These are phyloP conservation scores for Geotrichum restrictum DNA, from an alignment of 1,139 yeast genomes.

Conservation along the genomic window DNA sequence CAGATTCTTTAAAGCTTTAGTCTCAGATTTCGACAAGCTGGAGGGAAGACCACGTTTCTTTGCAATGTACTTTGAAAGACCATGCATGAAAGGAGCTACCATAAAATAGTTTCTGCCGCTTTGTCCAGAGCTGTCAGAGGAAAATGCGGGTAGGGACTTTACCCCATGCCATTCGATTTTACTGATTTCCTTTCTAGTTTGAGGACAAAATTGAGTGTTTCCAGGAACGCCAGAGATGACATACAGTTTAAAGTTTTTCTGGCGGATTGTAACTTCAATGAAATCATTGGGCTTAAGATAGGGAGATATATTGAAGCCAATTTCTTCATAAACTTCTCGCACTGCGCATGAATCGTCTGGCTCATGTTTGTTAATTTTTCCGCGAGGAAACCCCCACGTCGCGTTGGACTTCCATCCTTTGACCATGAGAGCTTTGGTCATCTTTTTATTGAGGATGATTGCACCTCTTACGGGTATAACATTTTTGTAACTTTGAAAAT, in stretches of 20 bases:
- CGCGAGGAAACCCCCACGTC: slow-evolving; percentile 94
- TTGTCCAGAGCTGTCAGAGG: slow-evolving; percentile 24
- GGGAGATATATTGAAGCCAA: slow-evolving; percentile 80
- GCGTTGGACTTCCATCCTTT: slow-evolving; percentile 78
- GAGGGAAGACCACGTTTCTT: slow-evolving; percentile 35
- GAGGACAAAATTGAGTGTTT: slow-evolving; percentile 66
- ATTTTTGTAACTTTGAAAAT: slow-evolving; percentile 77
- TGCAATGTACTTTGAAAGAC: slow-evolving; percentile 34
- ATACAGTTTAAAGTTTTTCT: slow-evolving; percentile 82
- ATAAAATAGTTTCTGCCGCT: slow-evolving; percentile 33
- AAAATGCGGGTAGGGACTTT: slow-evolving; percentile 43
- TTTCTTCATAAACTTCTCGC: slow-evolving; percentile 93
- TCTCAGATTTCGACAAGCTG: slow-evolving; percentile 33
- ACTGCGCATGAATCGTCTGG: slow-evolving; percentile 85
- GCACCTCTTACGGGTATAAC: slow-evolving; percentile 96
- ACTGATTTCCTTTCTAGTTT: slow-evolving; percentile 80
- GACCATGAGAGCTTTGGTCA: slow-evolving; percentile 72
- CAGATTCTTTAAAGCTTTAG: slow-evolving; percentile 36
- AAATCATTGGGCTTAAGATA: slow-evolving; percentile 65
- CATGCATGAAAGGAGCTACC: slow-evolving; percentile 42
- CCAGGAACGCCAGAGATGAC: slow-evolving; percentile 78
- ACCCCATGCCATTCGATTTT: slow-evolving; percentile 62
- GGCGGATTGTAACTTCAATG: slow-evolving; percentile 75
- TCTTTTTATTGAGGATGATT: slow-evolving; percentile 69
- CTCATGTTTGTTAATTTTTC: slow-evolving; percentile 93